phyloP scores from a whole-genome alignment of 139 green algal genomes.

The Picochlorum sp. region DNA sequence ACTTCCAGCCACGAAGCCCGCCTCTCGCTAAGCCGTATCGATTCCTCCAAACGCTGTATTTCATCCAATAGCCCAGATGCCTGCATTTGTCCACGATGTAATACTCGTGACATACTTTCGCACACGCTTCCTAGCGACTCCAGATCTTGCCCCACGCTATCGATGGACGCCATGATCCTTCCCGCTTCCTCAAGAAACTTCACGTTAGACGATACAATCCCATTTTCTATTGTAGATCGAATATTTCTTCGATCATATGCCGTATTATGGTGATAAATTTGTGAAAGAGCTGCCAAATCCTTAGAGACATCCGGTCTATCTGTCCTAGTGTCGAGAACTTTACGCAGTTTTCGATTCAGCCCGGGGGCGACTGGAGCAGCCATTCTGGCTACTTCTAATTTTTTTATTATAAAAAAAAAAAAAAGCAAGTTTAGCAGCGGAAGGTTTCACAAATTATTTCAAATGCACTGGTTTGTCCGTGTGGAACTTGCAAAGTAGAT shows the following conservation, averaged over 20 bases:
- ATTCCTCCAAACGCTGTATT: conserved; percentile 38
- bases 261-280: conserved; percentile 70
- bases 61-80: conserved; percentile 41
- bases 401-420: too few relatives aligned
- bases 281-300: conserved; percentile 59
- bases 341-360: conserved; percentile 3
- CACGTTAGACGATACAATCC: conserved; percentile 55
- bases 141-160: conserved; percentile 66
- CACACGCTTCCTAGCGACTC: conserved; percentile 55
- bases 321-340: conserved; percentile 68
- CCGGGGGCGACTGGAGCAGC: neutral
- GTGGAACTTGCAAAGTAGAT: too few relatives aligned
- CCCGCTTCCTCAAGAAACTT: conserved; percentile 66
- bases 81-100: conserved; percentile 22
- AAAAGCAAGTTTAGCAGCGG: too few relatives aligned
- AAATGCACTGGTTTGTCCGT: too few relatives aligned
- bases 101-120: conserved; percentile 26
- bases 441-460: too few relatives aligned
- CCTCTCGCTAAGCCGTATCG: conserved; percentile 39
- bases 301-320: conserved; percentile 70
- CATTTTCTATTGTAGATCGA: conserved; percentile 63
- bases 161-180: conserved; percentile 53
- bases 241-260: conserved; percentile 32
- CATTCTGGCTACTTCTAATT: too few relatives aligned
- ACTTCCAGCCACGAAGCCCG: conserved; percentile 49